phyloP scores from a whole-genome alignment of 768 basidiomycete species.

The button mushroom (Agaricus bisporus) region DNA sequence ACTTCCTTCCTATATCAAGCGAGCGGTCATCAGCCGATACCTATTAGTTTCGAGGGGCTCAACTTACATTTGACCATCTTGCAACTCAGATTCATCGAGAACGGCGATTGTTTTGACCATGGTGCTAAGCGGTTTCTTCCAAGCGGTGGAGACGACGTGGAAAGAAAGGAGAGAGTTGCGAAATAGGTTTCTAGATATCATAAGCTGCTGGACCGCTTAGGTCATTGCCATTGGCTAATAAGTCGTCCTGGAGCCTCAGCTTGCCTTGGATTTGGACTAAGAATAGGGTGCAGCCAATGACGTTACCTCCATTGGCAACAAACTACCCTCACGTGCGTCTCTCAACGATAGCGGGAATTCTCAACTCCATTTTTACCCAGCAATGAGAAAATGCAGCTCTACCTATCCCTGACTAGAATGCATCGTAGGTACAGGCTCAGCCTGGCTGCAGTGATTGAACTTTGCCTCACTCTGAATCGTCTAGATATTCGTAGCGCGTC shows the following conservation, averaged over 20 bases:
- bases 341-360: too few relatives aligned
- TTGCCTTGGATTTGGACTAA: not conserved
- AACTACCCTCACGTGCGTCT: conserved; percentile 1
- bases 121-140: conserved; percentile 11
- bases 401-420: conserved; percentile 35
- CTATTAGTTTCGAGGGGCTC: not conserved
- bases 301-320: conserved; percentile 1
- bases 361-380: not conserved
- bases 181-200: conserved; percentile 7
- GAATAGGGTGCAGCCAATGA: conserved; percentile 9
- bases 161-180: not conserved
- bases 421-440: conserved; percentile 28
- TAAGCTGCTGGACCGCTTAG: not conserved
- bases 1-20: conserved; percentile 71
- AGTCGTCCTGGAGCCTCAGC: too few relatives aligned
- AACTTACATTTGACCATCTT: conserved; percentile 60
- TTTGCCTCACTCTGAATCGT: not conserved
- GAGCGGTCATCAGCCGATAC: not conserved
- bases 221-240: not conserved
- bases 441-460: not conserved
- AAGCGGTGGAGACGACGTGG: not conserved
- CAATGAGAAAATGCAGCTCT: conserved; percentile 12
- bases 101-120: conserved; percentile 52
- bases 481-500: conserved; percentile 33
- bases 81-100: conserved; percentile 47